Percentiles rank a stretch among this genome's conserved stretches.
Evolutionary conservation across 495 filamentous ascomycete genomes (phyloP).

Genomic region (Usnea hakonensis): DNA sequence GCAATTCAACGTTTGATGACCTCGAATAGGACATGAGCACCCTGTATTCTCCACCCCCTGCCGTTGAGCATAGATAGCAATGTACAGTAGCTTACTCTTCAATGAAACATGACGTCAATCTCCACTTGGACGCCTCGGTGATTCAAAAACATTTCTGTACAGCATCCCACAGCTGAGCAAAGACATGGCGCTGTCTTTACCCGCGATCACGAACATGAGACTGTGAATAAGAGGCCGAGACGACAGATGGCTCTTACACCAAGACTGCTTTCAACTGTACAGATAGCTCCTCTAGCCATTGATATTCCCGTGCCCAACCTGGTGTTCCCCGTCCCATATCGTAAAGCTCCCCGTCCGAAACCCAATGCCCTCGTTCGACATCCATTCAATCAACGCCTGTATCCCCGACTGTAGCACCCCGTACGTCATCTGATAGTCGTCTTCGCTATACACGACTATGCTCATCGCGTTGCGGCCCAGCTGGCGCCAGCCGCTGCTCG

Average conservation of each 20-base stretch:
- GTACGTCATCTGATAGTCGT: not conserved
- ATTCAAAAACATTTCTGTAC: no score
- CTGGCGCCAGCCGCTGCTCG: not conserved
- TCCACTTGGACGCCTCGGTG: no score
- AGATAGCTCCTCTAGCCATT: not conserved
- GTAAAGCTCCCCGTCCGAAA: conserved; percentile 1
- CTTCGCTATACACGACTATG: not conserved
- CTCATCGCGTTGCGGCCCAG: not conserved
- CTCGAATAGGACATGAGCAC: not conserved
- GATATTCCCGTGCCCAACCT: conserved; percentile 3
- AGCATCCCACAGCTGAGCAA: no score
- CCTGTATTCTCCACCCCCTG: not conserved
- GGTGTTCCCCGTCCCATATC: not conserved
- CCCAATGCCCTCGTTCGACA: not conserved
- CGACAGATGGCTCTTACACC: no score
- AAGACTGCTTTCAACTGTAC: no score
- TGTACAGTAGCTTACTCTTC: not conserved
- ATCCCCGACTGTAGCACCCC: not conserved
- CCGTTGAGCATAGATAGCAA: not conserved
- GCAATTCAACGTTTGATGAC: not conserved
- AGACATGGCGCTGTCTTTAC: no score
- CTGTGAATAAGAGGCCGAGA: no score
- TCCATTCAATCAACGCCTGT: not conserved
- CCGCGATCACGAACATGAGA: no score
- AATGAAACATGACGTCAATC: not conserved